These are phyloP conservation scores for Phytophthora brassicae DNA, from an alignment of 352 stramenopile species.

Conservation along the genomic window DNA sequence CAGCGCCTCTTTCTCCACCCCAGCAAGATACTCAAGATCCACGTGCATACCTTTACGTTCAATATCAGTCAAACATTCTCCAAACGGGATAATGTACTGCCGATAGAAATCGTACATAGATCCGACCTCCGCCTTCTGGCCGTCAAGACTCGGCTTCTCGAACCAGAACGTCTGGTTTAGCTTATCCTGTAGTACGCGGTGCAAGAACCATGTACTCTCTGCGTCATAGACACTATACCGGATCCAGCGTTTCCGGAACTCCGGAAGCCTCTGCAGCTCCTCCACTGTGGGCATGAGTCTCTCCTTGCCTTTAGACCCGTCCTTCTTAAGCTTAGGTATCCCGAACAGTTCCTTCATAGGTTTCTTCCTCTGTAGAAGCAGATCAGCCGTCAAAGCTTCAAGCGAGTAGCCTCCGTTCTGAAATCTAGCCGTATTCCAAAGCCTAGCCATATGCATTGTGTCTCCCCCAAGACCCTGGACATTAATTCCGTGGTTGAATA, in stretches of 20 bases:
- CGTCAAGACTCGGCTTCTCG: slow-evolving; percentile 24
- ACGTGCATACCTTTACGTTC: slow-evolving; percentile 94
- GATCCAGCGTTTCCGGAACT: slow-evolving; percentile 94
- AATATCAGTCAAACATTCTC: slow-evolving; percentile 98
- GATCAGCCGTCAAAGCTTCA: slow-evolving; percentile 90
- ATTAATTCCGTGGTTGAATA: slow-evolving; percentile 97
- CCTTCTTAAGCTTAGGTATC: slow-evolving; percentile 94
- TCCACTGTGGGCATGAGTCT: slow-evolving; percentile 74
- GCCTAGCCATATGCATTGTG: slow-evolving; percentile 99
- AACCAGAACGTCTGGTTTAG: slow-evolving; percentile 91
- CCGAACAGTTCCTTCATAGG: slow-evolving; percentile 98
- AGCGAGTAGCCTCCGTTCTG: slow-evolving; percentile 94
- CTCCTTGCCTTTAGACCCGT: slow-evolving; percentile 92
- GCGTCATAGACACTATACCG: slow-evolving; percentile 97
- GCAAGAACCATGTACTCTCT: slow-evolving; percentile 96
- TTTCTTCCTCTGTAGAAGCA: slow-evolving; percentile 89
- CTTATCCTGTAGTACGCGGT: slow-evolving; percentile 87
- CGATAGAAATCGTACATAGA: slow-evolving; percentile 98
- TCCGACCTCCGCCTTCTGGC: slow-evolving; percentile 29
- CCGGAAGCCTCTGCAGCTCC: slow-evolving; percentile 80
- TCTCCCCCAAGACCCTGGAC: slow-evolving; percentile 93
- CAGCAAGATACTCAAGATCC: slow-evolving; percentile 88
- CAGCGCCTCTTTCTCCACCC: slow-evolving; percentile 90
- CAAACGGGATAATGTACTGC: slow-evolving; percentile 97
- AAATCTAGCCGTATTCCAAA: slow-evolving; percentile 86